These are phyloP conservation scores for Alternaria brassicae DNA, from an alignment of 2,329 filamentous ascomycete species.

Conservation along the genomic window DNA sequence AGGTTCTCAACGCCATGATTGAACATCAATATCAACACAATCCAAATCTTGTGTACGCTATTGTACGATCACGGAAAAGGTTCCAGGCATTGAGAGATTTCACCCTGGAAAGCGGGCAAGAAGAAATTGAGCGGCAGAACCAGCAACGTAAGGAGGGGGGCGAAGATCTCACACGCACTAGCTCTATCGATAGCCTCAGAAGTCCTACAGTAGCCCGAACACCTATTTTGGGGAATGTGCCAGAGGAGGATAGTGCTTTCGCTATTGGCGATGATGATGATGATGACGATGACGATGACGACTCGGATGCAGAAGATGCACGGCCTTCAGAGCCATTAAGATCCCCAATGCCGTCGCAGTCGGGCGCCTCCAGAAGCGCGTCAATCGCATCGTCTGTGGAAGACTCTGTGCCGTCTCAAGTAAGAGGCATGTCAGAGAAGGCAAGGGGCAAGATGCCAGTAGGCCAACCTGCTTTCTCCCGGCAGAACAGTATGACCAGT, in stretches of 20 bases:
- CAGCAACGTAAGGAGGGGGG: conserved; percentile 70
- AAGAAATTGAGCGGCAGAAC: conserved; percentile 84
- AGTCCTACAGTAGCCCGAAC: conserved; percentile 67
- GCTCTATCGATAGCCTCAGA: conserved; percentile 71
- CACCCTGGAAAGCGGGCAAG: conserved; percentile 88
- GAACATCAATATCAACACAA: conserved; percentile 89
- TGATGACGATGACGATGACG: conserved; percentile 74
- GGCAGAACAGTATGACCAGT: conserved; percentile 88
- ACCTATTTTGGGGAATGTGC: conserved; percentile 69
- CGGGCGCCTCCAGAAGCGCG: conserved; percentile 64
- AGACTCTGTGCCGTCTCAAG: conserved; percentile 80
- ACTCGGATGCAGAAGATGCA: conserved; percentile 68
- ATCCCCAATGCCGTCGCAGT: conserved; percentile 41
- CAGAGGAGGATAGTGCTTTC: conserved; percentile 81
- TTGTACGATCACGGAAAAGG: conserved; percentile 79
- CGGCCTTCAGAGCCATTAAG: conserved; percentile 47
- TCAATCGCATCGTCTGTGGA: conserved; percentile 69
- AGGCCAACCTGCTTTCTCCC: conserved; percentile 79
- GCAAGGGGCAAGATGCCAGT: conserved; percentile 95
- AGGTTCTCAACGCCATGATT: conserved; percentile 87
- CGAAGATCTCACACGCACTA: conserved; percentile 55
- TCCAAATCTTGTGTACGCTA: conserved; percentile 77
- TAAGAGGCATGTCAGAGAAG: conserved; percentile 96
- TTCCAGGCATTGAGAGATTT: conserved; percentile 87
- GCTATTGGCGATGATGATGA: conserved; percentile 89